Percentiles rank a stretch among this genome's conserved stretches.
Conservation (phyloP, 805 yeast species). For the Debaryomyces prosopidis region DNA sequence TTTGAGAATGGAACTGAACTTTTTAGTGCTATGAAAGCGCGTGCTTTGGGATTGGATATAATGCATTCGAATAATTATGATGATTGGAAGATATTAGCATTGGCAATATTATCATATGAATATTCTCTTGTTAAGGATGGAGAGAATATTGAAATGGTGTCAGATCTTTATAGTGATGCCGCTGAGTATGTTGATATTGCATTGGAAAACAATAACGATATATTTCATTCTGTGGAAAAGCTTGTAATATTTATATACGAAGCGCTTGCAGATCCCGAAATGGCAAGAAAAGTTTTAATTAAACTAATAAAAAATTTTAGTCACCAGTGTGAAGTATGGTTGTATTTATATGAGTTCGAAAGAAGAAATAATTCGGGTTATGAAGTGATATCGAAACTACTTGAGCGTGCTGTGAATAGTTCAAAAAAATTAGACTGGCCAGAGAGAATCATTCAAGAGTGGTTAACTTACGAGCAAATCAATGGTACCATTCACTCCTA, state of each 20-base stretch:
- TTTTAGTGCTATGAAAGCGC: slow-evolving; percentile 6
- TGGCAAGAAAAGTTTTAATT: slow-evolving; percentile 24
- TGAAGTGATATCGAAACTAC: slow-evolving; percentile 21
- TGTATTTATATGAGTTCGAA: slow-evolving; percentile 44
- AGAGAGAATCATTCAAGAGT: slow-evolving; percentile 48
- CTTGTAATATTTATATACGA: slow-evolving; percentile 35
- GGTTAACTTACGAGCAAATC: slow-evolving; percentile 35
- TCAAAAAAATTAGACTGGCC: slow-evolving; percentile 47
- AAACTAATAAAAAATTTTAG: slow-evolving; percentile 24
- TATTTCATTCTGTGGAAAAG: slow-evolving; percentile 47
- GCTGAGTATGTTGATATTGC: slow-evolving; percentile 24
- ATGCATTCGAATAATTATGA: slow-evolving; percentile 17
- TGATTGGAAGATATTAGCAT: slow-evolving; percentile 35
- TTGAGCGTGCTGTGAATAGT: slow-evolving; percentile 30
- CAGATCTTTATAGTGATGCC: slow-evolving; percentile 19
- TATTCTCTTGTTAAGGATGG: slow-evolving; percentile 3
- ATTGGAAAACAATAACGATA: slow-evolving; percentile 26
- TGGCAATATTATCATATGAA: slow-evolving; percentile 20
- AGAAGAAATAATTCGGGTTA: slow-evolving; percentile 21
- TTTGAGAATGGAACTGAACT: slow-evolving; percentile 10
- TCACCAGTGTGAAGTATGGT: slow-evolving; percentile 49
- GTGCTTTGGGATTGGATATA: slow-evolving; percentile 14
- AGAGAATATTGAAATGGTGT: slow-evolving; percentile 7
- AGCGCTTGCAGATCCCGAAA: slow-evolving; percentile 22
- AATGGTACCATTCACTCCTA: slow-evolving; percentile 27